Evolutionary conservation across 31 red algal genomes (phyloP).

Genomic region (Odonthalia washingtoniensis): DNA sequence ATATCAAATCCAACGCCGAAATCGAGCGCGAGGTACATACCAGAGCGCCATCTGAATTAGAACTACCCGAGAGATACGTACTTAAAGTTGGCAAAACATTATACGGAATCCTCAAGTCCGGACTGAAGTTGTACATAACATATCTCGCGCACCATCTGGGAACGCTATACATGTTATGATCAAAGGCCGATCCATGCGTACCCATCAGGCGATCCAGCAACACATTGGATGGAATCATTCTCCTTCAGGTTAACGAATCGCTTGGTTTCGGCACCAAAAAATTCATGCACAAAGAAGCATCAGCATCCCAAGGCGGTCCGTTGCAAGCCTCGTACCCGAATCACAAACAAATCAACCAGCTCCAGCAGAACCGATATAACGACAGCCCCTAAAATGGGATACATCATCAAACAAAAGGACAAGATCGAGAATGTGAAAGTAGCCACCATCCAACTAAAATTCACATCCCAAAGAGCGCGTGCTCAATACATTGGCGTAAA

Average conservation of each 20-base stretch:
- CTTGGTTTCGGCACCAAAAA: background rate
- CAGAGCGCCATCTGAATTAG: too few species aligned
- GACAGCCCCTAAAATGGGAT: background rate
- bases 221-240: background rate
- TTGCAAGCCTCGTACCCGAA: background rate
- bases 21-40: background rate
- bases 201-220: background rate
- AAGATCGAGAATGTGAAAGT: background rate
- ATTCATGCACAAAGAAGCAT: background rate
- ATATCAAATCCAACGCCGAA: too few species aligned
- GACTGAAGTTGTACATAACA: background rate
- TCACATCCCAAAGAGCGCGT: background rate
- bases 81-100: conserved; percentile 4
- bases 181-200: background rate
- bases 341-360: background rate
- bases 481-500: background rate
- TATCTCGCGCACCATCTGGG: background rate
- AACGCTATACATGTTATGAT: background rate
- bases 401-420: background rate
- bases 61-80: background rate
- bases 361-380: background rate
- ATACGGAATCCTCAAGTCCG: background rate
- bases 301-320: background rate
- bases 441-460: background rate
- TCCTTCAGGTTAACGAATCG: conserved; percentile 13